Conservation (phyloP, 106 monocot species). For the Posidonia australis region DNA sequence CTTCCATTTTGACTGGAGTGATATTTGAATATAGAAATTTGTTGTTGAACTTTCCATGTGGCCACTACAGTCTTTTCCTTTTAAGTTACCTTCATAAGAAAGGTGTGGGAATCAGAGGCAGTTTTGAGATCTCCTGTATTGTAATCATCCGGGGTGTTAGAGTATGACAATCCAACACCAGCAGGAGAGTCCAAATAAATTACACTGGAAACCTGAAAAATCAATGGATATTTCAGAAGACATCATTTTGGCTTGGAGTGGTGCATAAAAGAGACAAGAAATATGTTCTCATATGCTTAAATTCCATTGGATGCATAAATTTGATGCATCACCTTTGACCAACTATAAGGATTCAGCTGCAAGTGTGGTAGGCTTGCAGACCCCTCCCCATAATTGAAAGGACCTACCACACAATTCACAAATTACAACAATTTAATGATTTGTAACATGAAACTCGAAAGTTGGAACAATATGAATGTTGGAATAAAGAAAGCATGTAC, state of each 20-base stretch:
- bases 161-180: constrained; percentile 90
- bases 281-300: neutral
- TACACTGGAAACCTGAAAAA: constrained; percentile 63
- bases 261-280: no score
- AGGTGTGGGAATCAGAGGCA: constrained; percentile 67
- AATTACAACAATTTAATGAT: neutral
- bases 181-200: constrained; percentile 94
- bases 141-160: constrained; percentile 45
- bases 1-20: no score
- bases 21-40: no score
- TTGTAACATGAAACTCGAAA: neutral
- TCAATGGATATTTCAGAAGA: neutral
- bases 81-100: constrained; percentile 67
- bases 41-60: no score
- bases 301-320: neutral
- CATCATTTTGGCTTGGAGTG: no score
- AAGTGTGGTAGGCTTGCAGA: constrained; percentile 41
- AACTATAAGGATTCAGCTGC: constrained; percentile 85
- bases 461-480: no score
- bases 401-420: constrained; percentile 32
- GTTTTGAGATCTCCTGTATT: constrained; percentile 82
- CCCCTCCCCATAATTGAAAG: constrained; percentile 54
- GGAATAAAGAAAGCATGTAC: no score
- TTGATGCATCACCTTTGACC: constrained; percentile 53
- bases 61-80: neutral